phyloP scores from a whole-genome alignment of 805 yeast species.

The Candida sithepensis region DNA sequence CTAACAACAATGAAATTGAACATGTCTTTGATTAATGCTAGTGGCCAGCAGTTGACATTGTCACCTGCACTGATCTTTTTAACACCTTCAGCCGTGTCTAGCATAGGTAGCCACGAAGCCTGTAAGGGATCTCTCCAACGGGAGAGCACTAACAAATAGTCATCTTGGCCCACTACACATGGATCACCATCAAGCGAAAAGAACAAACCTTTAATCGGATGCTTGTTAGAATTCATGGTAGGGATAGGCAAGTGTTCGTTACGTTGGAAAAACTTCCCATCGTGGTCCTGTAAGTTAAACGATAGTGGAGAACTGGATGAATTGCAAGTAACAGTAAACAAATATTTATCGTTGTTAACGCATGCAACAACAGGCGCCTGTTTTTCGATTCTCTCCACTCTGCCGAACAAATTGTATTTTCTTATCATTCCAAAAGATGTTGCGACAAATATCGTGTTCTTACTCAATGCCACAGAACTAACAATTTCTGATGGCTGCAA shows the following conservation, averaged over 20 bases:
- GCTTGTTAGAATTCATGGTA: constrained; percentile 15
- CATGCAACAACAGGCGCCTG: constrained; percentile 70
- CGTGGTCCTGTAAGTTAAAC: constrained; percentile 35
- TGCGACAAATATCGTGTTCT: constrained; percentile 59
- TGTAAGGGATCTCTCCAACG: constrained; percentile 78
- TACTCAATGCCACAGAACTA: constrained; percentile 67
- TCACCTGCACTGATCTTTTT: constrained; percentile 53
- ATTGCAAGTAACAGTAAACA: constrained; percentile 47
- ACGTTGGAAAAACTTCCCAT: constrained; percentile 37
- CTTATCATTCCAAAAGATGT: constrained; percentile 76
- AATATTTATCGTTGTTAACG: constrained; percentile 54
- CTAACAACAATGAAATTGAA: constrained; percentile 73
- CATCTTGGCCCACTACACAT: constrained; percentile 76
- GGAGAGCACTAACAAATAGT: constrained; percentile 62
- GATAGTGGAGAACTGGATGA: constrained; percentile 30
- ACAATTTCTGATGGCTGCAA: constrained; percentile 48
- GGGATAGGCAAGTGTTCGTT: constrained; percentile 44
- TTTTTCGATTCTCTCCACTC: constrained; percentile 66
- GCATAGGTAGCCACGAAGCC: constrained; percentile 82
- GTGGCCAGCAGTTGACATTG: constrained; percentile 79
- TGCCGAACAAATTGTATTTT: constrained; percentile 67
- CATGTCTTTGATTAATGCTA: constrained; percentile 69
- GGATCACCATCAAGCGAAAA: constrained; percentile 91
- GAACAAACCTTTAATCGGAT: constrained; percentile 60
- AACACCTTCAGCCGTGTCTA: constrained; percentile 54